A percentile compares a stretch with the other conserved stretches of the same genome.
Conservation (phyloP, 202 grass and related monocot genomes). For the Schoenoplectus tabernaemontani region DNA sequence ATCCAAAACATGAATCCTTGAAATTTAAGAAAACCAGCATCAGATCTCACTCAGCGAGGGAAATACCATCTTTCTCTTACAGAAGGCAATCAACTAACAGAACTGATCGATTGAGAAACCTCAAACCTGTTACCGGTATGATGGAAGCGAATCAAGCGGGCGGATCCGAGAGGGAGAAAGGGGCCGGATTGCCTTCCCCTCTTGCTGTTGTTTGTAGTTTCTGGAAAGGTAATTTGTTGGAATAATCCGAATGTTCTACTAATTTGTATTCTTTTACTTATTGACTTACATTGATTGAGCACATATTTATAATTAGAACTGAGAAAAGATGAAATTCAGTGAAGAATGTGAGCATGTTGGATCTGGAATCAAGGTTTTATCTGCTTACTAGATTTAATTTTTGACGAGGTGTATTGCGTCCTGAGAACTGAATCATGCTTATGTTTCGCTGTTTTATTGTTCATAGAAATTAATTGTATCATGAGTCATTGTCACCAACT, state of each 20-base stretch:
- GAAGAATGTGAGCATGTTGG: not conserved
- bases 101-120: not conserved
- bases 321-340: not conserved
- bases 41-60: constrained; percentile 23
- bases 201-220: constrained; percentile 75
- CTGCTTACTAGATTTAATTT: not conserved
- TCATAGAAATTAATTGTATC: not conserved
- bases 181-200: constrained; percentile 51
- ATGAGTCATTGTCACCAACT: not conserved
- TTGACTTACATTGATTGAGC: not conserved
- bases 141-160: constrained; percentile 50
- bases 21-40: constrained; percentile 17
- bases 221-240: constrained; percentile 73
- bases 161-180: constrained; percentile 57
- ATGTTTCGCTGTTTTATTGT: not conserved
- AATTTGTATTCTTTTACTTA: not conserved
- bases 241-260: not conserved
- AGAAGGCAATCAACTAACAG: not conserved
- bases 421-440: not conserved
- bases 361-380: constrained; percentile 6
- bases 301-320: not conserved
- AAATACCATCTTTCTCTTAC: too few species aligned
- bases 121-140: not conserved
- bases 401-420: not conserved
- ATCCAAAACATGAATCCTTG: not conserved